Conservation (phyloP, 2,329 filamentous ascomycete genomes). For the Diaporthe ampelina region DNA sequence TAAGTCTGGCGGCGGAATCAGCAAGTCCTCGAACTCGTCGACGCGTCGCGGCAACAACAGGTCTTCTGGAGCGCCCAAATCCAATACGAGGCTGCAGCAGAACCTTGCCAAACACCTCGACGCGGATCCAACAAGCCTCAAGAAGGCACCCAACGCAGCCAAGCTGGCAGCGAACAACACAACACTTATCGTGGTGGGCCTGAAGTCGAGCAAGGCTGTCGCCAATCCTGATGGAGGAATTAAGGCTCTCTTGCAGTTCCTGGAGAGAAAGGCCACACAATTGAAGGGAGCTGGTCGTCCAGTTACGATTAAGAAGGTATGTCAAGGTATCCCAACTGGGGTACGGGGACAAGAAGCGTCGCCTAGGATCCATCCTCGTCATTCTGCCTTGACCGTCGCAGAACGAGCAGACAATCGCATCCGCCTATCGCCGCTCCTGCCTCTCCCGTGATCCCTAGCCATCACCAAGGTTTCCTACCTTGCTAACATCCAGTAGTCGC, state of each 20-base stretch:
- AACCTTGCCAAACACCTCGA: constrained; percentile 49
- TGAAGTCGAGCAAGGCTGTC: constrained; percentile 78
- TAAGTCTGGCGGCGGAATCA: constrained; percentile 50
- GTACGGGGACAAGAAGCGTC: constrained; percentile 59
- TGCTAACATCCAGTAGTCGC: constrained; percentile 81
- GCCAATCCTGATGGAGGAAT: constrained; percentile 77
- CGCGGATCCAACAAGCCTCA: constrained; percentile 47
- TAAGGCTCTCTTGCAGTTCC: constrained; percentile 74
- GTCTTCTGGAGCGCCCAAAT: constrained; percentile 41
- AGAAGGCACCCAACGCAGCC: constrained; percentile 45
- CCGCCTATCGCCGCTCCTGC: constrained; percentile 53
- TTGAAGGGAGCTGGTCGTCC: constrained; percentile 61
- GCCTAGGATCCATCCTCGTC: constrained; percentile 56
- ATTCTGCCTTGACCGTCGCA: constrained; percentile 55
- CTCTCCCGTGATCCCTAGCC: constrained; percentile 53
- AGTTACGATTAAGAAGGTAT: constrained; percentile 83
- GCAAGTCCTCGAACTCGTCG: constrained; percentile 45
- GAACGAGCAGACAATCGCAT: constrained; percentile 55
- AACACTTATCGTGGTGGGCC: constrained; percentile 69
- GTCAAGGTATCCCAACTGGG: constrained; percentile 62
- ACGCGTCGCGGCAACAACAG: constrained; percentile 36
- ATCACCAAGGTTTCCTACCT: constrained; percentile 60
- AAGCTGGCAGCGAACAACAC: constrained; percentile 49
- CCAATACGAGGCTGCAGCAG: constrained; percentile 44
- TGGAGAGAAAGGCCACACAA: constrained; percentile 75